phyloP scores from a whole-genome alignment of 805 yeast species.

The Metahyphopichia silvanorum region DNA sequence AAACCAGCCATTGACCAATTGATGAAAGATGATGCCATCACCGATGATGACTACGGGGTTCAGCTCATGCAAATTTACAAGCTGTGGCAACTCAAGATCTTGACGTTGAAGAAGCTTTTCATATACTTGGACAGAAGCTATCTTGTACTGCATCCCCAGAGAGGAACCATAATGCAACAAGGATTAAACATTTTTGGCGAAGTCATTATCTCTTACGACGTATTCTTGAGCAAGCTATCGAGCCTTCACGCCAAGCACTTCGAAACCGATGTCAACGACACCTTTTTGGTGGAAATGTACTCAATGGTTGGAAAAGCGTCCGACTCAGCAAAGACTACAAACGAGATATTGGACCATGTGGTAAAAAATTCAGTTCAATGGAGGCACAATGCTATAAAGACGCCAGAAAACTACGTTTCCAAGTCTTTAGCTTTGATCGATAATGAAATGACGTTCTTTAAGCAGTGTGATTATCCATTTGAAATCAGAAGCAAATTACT shows the following conservation, averaged over 20 bases:
- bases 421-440: slow-evolving; percentile 9
- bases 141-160: slow-evolving; percentile 28
- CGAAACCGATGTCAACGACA: no score
- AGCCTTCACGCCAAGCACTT: no score
- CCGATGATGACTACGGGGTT: slow-evolving; percentile 4
- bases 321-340: no score
- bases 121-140: slow-evolving; percentile 35
- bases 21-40: not conserved
- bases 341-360: no score
- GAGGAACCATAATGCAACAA: slow-evolving; percentile 19
- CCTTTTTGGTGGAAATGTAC: no score
- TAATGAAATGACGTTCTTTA: slow-evolving; percentile 16
- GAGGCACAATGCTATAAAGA: no score
- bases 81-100: slow-evolving; percentile 22
- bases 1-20: not conserved
- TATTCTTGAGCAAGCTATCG: no score
- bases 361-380: no score
- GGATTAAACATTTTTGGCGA: no score
- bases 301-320: no score
- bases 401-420: no score
- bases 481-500: slow-evolving; percentile 16
- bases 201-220: no score
- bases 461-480: slow-evolving; percentile 14
- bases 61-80: slow-evolving; percentile 6
- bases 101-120: slow-evolving; percentile 25